phyloP scores from a whole-genome alignment of 2,329 filamentous ascomycete species.

The Curvularia sp. region DNA sequence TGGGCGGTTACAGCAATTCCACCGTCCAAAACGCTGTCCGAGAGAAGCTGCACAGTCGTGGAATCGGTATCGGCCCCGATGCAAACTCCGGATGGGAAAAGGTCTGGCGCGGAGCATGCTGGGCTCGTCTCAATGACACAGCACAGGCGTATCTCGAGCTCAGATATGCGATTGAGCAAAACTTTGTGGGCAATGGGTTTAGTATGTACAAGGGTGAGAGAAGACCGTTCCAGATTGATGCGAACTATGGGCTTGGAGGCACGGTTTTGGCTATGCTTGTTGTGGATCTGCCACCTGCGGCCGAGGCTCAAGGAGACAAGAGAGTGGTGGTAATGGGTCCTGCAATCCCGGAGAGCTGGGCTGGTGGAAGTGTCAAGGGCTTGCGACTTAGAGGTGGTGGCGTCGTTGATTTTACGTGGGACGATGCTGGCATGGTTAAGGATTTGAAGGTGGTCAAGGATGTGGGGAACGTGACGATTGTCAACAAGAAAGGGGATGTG shows the following conservation, averaged over 20 bases:
- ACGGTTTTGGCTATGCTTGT: constrained; percentile 61
- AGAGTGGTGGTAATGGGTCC: constrained; percentile 56
- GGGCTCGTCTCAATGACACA: constrained; percentile 62
- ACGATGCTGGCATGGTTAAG: constrained; percentile 49
- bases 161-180: constrained; percentile 57
- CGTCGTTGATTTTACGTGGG: constrained; percentile 55
- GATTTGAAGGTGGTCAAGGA: constrained; percentile 5
- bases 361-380: constrained; percentile 54
- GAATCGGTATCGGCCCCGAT: constrained; percentile 56
- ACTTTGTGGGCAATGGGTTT: constrained; percentile 60
- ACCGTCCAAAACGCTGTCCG: constrained; percentile 56
- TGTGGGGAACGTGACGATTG: constrained; percentile 7
- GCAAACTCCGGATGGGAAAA: constrained; percentile 66
- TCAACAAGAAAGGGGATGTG: constrained; percentile 20
- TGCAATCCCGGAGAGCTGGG: constrained; percentile 57
- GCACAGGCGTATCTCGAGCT: constrained; percentile 58
- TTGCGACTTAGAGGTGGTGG: constrained; percentile 56
- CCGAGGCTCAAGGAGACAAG: constrained; percentile 15
- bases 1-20: constrained; percentile 53
- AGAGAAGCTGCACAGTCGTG: constrained; percentile 57
- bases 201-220: constrained; percentile 59
- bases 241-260: constrained; percentile 65
- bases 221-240: constrained; percentile 65
- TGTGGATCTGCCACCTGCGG: constrained; percentile 54
- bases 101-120: constrained; percentile 64